These are phyloP conservation scores for Auxenochlorella pyrenoidosa DNA, from an alignment of 139 green algal species.

Conservation along the genomic window DNA sequence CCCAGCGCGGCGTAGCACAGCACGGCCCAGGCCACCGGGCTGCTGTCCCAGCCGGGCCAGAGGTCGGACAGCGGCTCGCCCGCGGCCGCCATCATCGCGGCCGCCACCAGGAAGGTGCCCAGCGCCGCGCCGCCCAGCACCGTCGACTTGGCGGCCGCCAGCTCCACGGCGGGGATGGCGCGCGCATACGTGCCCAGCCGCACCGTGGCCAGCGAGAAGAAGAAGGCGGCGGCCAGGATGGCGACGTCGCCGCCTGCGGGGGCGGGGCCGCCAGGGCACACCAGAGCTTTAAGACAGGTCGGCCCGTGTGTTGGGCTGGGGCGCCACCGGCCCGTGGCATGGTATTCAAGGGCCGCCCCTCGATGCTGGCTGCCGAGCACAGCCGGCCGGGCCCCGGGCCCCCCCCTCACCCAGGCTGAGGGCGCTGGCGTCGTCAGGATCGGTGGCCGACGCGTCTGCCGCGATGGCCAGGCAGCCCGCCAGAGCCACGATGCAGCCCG, in stretches of 20 bases:
- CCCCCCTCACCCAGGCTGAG: constrained; percentile 14
- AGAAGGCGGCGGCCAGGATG: constrained; percentile 43
- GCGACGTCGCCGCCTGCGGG: constrained; percentile 25
- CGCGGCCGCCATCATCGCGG: not conserved
- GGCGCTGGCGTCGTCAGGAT: not conserved
- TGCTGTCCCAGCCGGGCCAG: constrained; percentile 34
- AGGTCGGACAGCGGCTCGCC: constrained; percentile 9
- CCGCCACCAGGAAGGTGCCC: not conserved
- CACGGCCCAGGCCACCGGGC: constrained; percentile 21
- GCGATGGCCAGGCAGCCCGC: constrained; percentile 42
- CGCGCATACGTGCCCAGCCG: constrained; percentile 45
- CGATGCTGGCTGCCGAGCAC: no score
- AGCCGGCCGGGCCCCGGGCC: no score
- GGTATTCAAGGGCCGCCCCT: no score
- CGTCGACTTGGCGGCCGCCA: constrained; percentile 44
- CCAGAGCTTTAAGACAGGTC: no score
- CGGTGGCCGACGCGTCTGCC: constrained; percentile 1
- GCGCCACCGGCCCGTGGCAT: no score
- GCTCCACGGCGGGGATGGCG: constrained; percentile 30
- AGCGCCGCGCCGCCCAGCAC: constrained; percentile 34
- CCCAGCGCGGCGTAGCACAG: constrained; percentile 36
- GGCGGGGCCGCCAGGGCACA: not conserved
- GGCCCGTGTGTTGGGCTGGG: no score
- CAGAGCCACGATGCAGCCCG: constrained; percentile 42
- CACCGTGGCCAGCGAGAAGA: constrained; percentile 54